Evolutionary conservation across 1,139 yeast genomes (phyloP).

Genomic region (Candida smagusa): DNA sequence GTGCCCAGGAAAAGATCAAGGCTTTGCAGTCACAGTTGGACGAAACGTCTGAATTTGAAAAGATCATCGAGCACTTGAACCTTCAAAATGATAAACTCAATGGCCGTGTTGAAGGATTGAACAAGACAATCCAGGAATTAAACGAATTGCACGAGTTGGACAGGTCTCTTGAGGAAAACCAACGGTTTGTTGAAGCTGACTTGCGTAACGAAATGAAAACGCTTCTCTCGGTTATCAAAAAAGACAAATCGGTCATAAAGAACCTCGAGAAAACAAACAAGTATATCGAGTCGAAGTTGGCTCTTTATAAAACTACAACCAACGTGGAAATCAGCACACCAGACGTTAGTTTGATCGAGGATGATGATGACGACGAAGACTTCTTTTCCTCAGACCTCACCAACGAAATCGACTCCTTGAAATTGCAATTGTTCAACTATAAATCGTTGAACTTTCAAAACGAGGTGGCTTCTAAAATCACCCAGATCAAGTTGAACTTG

Average conservation of each 20-base stretch:
- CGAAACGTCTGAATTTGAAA: slow-evolving; percentile 39
- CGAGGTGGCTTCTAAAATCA: slow-evolving; percentile 8
- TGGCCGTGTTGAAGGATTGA: slow-evolving; percentile 35
- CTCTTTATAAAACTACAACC: slow-evolving; percentile 4
- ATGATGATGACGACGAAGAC: slow-evolving; percentile 5
- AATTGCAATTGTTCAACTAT: slow-evolving; percentile 15
- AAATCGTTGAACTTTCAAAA: slow-evolving; percentile 12
- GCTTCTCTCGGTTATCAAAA: slow-evolving; percentile 25
- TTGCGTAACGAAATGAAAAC: slow-evolving; percentile 42
- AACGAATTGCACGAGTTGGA: slow-evolving; percentile 60
- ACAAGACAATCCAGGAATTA: slow-evolving; percentile 49
- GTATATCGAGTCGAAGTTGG: slow-evolving; percentile 19
- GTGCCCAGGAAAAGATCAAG: slow-evolving; percentile 39
- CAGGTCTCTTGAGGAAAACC: slow-evolving; percentile 60
- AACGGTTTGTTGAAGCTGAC: slow-evolving; percentile 53
- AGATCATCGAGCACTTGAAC: slow-evolving; percentile 54
- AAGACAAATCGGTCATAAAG: slow-evolving; percentile 24
- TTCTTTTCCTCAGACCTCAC: slow-evolving; percentile 4
- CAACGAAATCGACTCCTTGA: slow-evolving; percentile 15
- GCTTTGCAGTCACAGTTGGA: slow-evolving; percentile 47
- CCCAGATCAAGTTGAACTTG: slow-evolving; percentile 9
- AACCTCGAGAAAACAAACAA: slow-evolving; percentile 32
- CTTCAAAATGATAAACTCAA: slow-evolving; percentile 49
- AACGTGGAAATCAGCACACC: slow-evolving; percentile 6
- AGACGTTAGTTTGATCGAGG: slow-evolving; percentile 3